Base-by-base conservation (phyloP, 2,329 filamentous ascomycete genomes). In the Pyricularia pennisetigena region DNA sequence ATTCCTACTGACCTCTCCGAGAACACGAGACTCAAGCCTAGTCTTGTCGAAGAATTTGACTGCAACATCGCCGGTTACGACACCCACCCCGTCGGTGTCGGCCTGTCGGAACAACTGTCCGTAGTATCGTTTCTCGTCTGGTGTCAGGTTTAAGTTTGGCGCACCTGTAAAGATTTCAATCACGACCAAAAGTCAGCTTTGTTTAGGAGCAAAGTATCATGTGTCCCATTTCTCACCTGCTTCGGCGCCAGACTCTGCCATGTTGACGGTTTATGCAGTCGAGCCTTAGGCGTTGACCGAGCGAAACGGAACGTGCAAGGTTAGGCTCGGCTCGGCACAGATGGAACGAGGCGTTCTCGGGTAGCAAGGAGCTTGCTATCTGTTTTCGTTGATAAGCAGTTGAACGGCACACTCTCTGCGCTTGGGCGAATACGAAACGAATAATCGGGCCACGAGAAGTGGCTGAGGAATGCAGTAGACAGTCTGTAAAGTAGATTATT, bases 11-110 rank as follows among this genome's bases (percentile, higher is more conserved):
- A 94, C 92, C 87, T 97, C 90, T 79, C 94, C 95, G 69, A 99
- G 85, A 65, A 95, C 85, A 70, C 92, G 88, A 68, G 94, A 92
- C 70, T 94, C 88, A 65, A 99, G 84, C 73, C 91, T 90, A 64
- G 95, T 98, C 83, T 95, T 95, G 80, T 98, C 94, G 77, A 99
- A 99, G 83, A 99, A 98, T 78, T 93, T 92, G 78, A 99, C 94
- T 69, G 95, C 95, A 70, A 96, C 86, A 79, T 99, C 95, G 79
- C 95, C 95, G 23, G 95, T 97, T 41, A 99, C 92, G 71, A 98
- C 93, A 68, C 94, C 93, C 69, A 97, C 90, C 76, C 88, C 91
- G 74, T 97, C 95, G 69, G 90, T 91, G 79, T 99, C 95, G 72
- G 95, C 95, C 74, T 93, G 90, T 78, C 91, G 89, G 81, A 99